A percentile compares a stretch with the other conserved stretches of the same genome.
These are phyloP conservation scores for Aspergillus spinulosporus DNA, from an alignment of 2,329 filamentous ascomycete genomes.

Conservation along the genomic window DNA sequence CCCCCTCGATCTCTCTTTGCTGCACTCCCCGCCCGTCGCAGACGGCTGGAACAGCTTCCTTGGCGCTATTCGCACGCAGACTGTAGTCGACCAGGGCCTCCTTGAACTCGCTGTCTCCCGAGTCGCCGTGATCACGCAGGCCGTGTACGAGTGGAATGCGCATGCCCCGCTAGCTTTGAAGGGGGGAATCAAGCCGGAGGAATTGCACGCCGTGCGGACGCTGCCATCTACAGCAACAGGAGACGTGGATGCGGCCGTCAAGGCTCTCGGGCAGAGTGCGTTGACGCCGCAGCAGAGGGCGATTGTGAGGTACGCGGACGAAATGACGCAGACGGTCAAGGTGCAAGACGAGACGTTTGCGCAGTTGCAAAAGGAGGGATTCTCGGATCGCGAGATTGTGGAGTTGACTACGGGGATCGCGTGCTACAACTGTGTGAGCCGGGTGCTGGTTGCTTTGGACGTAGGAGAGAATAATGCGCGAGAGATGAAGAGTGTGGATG, in stretches of 20 bases:
- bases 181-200: constrained; percentile 35
- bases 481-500: constrained; percentile 66
- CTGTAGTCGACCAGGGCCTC: constrained; percentile 50
- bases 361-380: constrained; percentile 56
- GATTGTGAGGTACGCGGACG: constrained; percentile 72
- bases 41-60: constrained; percentile 67
- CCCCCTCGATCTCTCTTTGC: constrained; percentile 71
- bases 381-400: constrained; percentile 72
- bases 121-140: constrained; percentile 75
- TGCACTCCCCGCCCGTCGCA: constrained; percentile 72
- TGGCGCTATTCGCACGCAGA: constrained; percentile 55
- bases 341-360: constrained; percentile 70
- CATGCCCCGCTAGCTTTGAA: constrained; percentile 67
- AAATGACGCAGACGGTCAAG: constrained; percentile 73
- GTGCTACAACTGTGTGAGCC: constrained; percentile 85
- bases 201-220: constrained; percentile 54
- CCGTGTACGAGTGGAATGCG: constrained; percentile 82
- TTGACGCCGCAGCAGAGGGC: constrained; percentile 65
- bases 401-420: constrained; percentile 83
- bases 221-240: constrained; percentile 53
- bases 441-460: constrained; percentile 80
- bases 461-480: constrained; percentile 51
- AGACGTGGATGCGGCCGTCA: constrained; percentile 34
- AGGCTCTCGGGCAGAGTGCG: constrained; percentile 40
- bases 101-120: constrained; percentile 78